Evolutionary conservation across 768 basidiomycete genomes (phyloP).

Genomic region (Serendipita sp.): DNA sequence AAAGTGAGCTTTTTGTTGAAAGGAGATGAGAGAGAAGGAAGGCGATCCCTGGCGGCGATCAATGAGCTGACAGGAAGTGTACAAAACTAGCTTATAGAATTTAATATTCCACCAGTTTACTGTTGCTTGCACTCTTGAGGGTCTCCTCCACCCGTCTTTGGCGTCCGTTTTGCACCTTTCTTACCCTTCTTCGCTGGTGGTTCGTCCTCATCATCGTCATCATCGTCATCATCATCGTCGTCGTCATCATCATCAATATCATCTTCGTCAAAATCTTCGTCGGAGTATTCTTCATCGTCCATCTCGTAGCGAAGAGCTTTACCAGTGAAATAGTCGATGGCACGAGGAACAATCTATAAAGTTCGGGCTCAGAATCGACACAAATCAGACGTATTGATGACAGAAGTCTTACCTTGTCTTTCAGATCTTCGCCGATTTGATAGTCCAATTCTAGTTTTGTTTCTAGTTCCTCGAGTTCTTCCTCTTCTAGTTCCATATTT

Average conservation of each 20-base stretch:
- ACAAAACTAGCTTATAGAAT: not conserved
- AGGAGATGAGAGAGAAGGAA: no score
- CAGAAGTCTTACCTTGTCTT: conserved; percentile 59
- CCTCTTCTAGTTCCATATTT: conserved; percentile 57
- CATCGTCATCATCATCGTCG: conserved; percentile 31
- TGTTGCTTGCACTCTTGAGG: conserved; percentile 89
- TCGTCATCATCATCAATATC: conserved; percentile 25
- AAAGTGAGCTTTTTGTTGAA: no score
- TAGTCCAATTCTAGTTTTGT: conserved; percentile 92
- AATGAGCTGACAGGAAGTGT: not conserved
- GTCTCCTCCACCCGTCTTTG: conserved; percentile 22
- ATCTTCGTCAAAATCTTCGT: conserved; percentile 11
- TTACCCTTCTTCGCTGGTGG: conserved; percentile 37
- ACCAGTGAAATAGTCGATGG: conserved; percentile 94
- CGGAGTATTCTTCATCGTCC: conserved; percentile 31
- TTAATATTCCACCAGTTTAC: conserved; percentile 22
- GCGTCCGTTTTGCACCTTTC: conserved; percentile 16
- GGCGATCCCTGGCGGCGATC: no score
- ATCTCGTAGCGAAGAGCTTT: conserved; percentile 73
- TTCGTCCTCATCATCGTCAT: conserved; percentile 25
- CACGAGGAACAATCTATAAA: conserved; percentile 75
- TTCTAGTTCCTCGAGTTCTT: conserved; percentile 80
- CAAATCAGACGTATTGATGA: not conserved
- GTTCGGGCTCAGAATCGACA: not conserved
- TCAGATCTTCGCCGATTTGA: conserved; percentile 95